A percentile compares a stretch with the other conserved stretches of the same genome.
Conservation (phyloP, 108 stramenopile genomes). For the Cyclotella sp. region DNA sequence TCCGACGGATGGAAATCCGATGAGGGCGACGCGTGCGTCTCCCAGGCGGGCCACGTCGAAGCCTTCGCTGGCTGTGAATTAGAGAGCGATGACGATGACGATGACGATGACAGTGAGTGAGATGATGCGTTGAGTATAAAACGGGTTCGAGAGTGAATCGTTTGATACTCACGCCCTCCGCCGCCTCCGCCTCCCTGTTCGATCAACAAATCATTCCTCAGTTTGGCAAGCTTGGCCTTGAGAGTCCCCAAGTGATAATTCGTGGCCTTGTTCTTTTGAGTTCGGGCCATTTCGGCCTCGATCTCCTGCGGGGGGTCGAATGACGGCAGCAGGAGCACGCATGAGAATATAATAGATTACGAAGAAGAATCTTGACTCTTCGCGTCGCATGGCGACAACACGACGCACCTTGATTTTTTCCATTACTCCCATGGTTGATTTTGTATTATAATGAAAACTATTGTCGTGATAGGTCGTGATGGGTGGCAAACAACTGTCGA, state of each 20-base stretch:
- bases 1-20: conserved; percentile 96
- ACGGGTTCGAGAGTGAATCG: no score
- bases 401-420: conserved; percentile 51
- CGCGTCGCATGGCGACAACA: neutral
- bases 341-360: no score
- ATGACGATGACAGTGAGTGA: no score
- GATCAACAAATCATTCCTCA: conserved; percentile 93
- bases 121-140: no score
- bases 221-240: conserved; percentile 97
- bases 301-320: conserved; percentile 84
- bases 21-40: conserved; percentile 97
- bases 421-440: conserved; percentile 46
- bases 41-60: conserved; percentile 95
- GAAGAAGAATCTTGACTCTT: no score
- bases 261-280: conserved; percentile 91
- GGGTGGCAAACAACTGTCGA: no score
- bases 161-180: conserved; percentile 58
- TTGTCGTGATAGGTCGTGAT: no score
- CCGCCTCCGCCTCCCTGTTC: conserved; percentile 86
- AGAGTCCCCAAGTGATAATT: conserved; percentile 94
- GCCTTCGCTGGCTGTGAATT: conserved; percentile 67
- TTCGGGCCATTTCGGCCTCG: conserved; percentile 97
- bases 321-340: no score
- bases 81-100: no score
- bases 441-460: no score